A percentile compares a stretch with the other conserved stretches of the same genome.
Evolutionary conservation across 139 green algal species (phyloP).

Genomic region (Chlorella sorokiniana): DNA sequence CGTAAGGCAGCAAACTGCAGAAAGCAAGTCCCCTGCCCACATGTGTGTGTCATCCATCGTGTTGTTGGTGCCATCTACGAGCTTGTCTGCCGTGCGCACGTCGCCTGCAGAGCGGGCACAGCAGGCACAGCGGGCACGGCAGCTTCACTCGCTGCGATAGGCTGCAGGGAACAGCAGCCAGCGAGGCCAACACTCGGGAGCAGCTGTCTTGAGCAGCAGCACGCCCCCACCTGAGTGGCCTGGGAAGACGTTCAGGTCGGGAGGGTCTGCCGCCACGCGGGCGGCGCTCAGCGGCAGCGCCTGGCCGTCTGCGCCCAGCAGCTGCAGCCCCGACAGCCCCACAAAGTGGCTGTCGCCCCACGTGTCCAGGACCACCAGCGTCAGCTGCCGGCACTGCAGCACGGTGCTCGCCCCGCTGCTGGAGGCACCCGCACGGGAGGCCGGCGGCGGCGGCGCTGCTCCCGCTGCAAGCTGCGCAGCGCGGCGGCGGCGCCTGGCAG

Average conservation of each 20-base stretch:
- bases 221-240: conserved; percentile 30
- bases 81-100: conserved; percentile 48
- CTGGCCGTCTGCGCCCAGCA: conserved; percentile 32
- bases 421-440: neutral
- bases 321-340: conserved; percentile 44
- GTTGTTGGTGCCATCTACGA: conserved; percentile 34
- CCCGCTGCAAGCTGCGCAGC: neutral
- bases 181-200: neutral
- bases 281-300: conserved; percentile 2
- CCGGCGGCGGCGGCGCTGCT: neutral
- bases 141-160: neutral
- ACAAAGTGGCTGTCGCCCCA: conserved; percentile 56
- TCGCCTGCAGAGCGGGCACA: conserved; percentile 44
- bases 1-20: neutral
- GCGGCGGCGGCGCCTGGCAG: neutral
- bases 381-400: conserved; percentile 30
- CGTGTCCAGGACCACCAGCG: conserved; percentile 42
- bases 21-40: too few relatives aligned
- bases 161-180: neutral
- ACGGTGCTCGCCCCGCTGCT: neutral
- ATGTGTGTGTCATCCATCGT: conserved; percentile 42
- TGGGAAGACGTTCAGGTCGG: conserved; percentile 47
- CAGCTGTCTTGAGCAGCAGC: neutral
- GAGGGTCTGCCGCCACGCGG: conserved; percentile 30
- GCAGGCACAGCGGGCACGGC: neutral